Percentiles rank a stretch among this genome's conserved stretches.
Evolutionary conservation across 106 monocot genomes (phyloP).

Genomic region (Dendrobium chrysotoxum): DNA sequence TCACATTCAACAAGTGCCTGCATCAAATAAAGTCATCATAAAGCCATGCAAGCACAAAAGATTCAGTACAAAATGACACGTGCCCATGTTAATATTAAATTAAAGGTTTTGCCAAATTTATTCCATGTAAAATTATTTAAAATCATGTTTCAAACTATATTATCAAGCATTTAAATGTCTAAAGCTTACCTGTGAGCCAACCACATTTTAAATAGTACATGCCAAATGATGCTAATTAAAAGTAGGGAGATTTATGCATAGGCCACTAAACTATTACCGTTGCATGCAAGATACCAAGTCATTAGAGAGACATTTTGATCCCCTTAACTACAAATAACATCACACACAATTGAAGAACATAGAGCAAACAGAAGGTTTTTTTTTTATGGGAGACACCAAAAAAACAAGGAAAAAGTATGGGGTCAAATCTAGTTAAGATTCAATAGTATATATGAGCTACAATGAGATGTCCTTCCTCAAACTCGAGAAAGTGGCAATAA

Average conservation of each 20-base stretch:
- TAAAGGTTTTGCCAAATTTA: background rate
- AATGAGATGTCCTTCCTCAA: no score
- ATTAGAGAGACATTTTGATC: no score
- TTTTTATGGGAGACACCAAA: no score
- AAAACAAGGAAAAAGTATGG: no score
- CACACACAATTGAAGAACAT: no score
- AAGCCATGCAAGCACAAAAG: background rate
- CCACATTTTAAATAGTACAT: background rate
- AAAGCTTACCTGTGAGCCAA: background rate
- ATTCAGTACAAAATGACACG: constrained; percentile 2
- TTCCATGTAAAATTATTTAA: background rate
- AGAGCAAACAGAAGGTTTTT: no score
- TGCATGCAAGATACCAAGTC: no score
- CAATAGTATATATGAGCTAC: no score
- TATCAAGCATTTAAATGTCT: background rate
- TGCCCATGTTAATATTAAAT: background rate
- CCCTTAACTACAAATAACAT: no score
- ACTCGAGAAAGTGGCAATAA: no score
- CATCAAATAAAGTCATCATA: constrained; percentile 11
- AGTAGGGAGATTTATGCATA: background rate
- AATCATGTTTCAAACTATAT: background rate
- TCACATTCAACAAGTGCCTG: constrained; percentile 95
- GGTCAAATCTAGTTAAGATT: no score
- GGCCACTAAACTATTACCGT: background rate
- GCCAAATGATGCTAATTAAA: background rate